Evolutionary conservation across 257 asterid genomes (phyloP), one percentile per base, ranked within the genome.

Genomic region (Apocynum venetum): DNA sequence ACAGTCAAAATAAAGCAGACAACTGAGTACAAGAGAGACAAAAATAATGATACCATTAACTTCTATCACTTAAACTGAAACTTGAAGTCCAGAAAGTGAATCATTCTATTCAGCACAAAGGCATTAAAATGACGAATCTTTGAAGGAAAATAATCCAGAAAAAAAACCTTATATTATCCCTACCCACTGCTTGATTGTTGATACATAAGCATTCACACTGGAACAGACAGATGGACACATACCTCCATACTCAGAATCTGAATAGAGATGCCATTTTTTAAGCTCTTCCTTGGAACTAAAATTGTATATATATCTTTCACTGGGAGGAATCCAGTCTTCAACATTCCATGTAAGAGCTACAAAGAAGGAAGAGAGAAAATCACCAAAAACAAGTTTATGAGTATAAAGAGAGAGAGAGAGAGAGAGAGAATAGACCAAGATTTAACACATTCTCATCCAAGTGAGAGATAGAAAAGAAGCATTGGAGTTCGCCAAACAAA

Each of bases 161-260:
- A 51, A 1, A 13, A 59, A 59, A 55, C 8, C 66, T 59, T 51
- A 44, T 46, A 40, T 10, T 61, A 38, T 35, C 14, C 31, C 63
- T 48, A 41, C 47, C 49, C 7, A 2, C 40, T 1, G 69, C 10
- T 43, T 10, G 41, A 70, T 10, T 8, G 25, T 20, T 67, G 46
- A 66, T 41, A 51, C 38, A 25, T 6, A 67, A 46, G 36, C 31
- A 59, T 43, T 13, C 63, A 78, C 4, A 57, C 2, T 4, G 31
- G 19, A 12, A 20, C 36, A 44, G 31, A 61, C 55, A 19, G 43
- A 4, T 6, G 40, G 11, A 40, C 49, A 15, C 53, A 17, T 82
- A 95, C 99, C 98, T 91, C 97, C 97, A 78, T 90, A 93, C 82
- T 95, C 99, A 82, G 98, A 95, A 85, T 95, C 99, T 36, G 99